phyloP scores from a whole-genome alignment of 176 grass and related monocot species.

The Musa schizocarpa region DNA sequence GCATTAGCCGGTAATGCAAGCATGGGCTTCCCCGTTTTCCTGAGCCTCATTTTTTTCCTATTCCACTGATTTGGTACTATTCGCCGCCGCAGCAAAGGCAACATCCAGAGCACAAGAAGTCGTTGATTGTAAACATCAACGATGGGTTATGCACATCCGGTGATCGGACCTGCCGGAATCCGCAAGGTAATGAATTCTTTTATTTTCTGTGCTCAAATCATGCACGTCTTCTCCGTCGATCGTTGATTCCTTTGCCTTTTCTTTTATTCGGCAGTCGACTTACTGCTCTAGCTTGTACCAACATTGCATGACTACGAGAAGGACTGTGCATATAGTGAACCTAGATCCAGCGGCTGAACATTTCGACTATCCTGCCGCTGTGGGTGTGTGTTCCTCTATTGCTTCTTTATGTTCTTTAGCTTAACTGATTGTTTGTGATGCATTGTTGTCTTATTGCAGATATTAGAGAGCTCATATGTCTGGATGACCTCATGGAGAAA shows the following conservation, averaged over 20 bases:
- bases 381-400: slow-evolving; percentile 26
- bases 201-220: neutral
- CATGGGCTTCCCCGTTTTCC: too few species aligned
- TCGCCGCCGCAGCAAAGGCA: too few species aligned
- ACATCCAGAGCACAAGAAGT: too few species aligned
- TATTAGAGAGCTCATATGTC: slow-evolving; percentile 78
- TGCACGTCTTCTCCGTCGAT: neutral
- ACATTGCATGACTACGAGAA: slow-evolving; percentile 46
- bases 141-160: slow-evolving; percentile 91
- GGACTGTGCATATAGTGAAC: slow-evolving; percentile 77
- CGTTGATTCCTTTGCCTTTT: neutral
- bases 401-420: too few species aligned
- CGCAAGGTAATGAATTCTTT: slow-evolving; percentile 48
- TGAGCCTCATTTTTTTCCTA: too few species aligned
- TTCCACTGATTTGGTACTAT: too few species aligned
- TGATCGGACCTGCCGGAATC: slow-evolving; percentile 85
- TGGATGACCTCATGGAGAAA: slow-evolving; percentile 98
- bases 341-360: slow-evolving; percentile 79
- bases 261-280: slow-evolving; percentile 49
- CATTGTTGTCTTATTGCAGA: slow-evolving; percentile 25
- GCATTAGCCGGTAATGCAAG: too few species aligned
- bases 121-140: too few species aligned
- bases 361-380: slow-evolving; percentile 70
- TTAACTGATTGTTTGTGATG: too few species aligned
- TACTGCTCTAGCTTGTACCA: slow-evolving; percentile 78